Evolutionary conservation across 2,329 filamentous ascomycete genomes (phyloP).

Genomic region (Alternaria sp.): DNA sequence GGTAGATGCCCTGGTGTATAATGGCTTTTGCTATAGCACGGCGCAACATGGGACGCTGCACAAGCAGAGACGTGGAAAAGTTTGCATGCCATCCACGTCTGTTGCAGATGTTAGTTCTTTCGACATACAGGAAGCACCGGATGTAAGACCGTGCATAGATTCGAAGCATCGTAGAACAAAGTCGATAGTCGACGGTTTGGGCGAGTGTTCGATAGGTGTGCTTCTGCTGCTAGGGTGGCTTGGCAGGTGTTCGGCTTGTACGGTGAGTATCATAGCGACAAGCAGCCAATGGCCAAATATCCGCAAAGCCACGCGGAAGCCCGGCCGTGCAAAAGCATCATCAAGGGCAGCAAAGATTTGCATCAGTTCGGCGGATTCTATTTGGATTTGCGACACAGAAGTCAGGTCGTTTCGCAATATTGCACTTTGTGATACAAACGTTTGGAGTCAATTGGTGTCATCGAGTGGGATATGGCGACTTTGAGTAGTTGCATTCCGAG

Average conservation of each 20-base stretch:
- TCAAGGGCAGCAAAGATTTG: not conserved
- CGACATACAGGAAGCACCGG: not conserved
- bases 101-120: not conserved
- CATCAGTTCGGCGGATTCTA: not conserved
- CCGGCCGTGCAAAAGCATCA: constrained; percentile 10
- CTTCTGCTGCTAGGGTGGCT: constrained; percentile 2
- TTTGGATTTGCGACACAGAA: not conserved
- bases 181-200: constrained; percentile 2
- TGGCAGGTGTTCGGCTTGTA: not conserved
- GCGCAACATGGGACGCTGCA: not conserved
- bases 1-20: constrained; percentile 1
- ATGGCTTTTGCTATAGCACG: constrained; percentile 11
- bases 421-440: not conserved
- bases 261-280: constrained; percentile 1
- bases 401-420: not conserved
- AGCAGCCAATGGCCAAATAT: constrained; percentile 1
- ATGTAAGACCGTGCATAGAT: not conserved
- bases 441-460: not conserved
- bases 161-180: constrained; percentile 2
- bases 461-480: not conserved
- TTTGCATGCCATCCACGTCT: constrained; percentile 2
- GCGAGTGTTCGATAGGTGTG: not conserved
- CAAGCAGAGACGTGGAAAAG: not conserved
- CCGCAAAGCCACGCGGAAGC: constrained; percentile 4
- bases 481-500: constrained; percentile 33